A percentile compares a stretch with the other conserved stretches of the same genome.
phyloP scores from a whole-genome alignment of 129 eudicot species.

The Artemisia annua region DNA sequence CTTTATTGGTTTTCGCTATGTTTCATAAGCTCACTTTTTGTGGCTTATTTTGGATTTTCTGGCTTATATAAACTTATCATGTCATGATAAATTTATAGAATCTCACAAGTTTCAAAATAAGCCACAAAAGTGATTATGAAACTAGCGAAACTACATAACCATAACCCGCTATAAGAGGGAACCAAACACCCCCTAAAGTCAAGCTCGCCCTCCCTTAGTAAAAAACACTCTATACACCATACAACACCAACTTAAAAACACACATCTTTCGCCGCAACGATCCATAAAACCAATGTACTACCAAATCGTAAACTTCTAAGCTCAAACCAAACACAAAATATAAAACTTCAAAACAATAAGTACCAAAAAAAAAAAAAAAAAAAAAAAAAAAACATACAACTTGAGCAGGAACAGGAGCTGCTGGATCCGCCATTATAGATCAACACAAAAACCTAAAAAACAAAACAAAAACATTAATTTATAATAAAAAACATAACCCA shows the following conservation, averaged over 20 bases:
- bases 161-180: too few relatives aligned
- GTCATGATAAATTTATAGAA: too few relatives aligned
- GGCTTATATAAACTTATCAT: too few relatives aligned
- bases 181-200: too few relatives aligned
- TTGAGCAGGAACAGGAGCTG: conserved; percentile 66
- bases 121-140: too few relatives aligned
- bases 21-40: too few relatives aligned
- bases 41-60: too few relatives aligned
- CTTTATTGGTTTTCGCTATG: too few relatives aligned
- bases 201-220: too few relatives aligned
- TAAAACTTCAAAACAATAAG: not conserved
- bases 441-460: conserved; percentile 31
- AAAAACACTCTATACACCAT: too few relatives aligned
- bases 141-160: too few relatives aligned
- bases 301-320: not conserved
- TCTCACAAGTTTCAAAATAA: too few relatives aligned
- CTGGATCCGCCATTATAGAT: conserved; percentile 48
- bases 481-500: conserved; percentile 1
- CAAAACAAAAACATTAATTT: conserved; percentile 1
- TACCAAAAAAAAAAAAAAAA: not conserved
- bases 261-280: not conserved
- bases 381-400: conserved; percentile 42
- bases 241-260: not conserved
- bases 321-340: not conserved
- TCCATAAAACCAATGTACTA: not conserved